Base-by-base conservation (phyloP, 176 grass and related monocot species). In the Elaeis guineensis region DNA sequence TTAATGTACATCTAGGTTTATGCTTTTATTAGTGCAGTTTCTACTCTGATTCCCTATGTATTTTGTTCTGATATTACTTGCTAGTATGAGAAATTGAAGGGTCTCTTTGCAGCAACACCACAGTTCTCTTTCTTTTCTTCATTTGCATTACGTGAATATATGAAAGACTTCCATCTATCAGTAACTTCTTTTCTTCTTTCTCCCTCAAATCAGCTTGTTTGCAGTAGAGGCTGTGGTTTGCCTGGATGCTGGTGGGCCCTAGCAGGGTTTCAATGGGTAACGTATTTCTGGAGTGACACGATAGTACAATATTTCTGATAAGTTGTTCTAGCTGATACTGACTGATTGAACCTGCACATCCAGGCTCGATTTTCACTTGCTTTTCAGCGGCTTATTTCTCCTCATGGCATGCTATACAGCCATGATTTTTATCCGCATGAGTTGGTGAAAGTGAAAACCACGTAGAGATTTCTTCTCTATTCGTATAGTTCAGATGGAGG, bases 201-300 rank as follows among this genome's bases (percentile, higher is more conserved):
- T 49, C 2, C 26, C 61, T 39, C 19, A 76, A 75, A 21, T 68
- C 52, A 97, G 92, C 8, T 78, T 64, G 55, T 78, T 9, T 80
- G 59, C 19, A 77, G 63, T 60, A 85, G 73, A 48, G 73, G 81
- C 32, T 76, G 65, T 80, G 80, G 84, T 66, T 70, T 97, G 72
- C 12, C 52, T 50, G 73, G 79, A 58, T 97, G 92, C 76, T 97
- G 92, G 92, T 97, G 84, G 87, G 53, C 83, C 4, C 92, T 97
- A 19, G 69, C 78, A 48, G 89, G 85, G n/a, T 97, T 97, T 58
- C 87, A 97, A 78, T 97, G 87, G 93, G 93, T 97, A 97, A 64
- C 58, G 0, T 25, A 67, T 69, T 71, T 49, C 58, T 75, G 21
- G 28, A 67, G 19, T 17, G 29, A 21, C 5, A 7, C 11, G 17